Evolutionary conservation across 768 basidiomycete genomes (phyloP).

Genomic region (Boletus huronensis): DNA sequence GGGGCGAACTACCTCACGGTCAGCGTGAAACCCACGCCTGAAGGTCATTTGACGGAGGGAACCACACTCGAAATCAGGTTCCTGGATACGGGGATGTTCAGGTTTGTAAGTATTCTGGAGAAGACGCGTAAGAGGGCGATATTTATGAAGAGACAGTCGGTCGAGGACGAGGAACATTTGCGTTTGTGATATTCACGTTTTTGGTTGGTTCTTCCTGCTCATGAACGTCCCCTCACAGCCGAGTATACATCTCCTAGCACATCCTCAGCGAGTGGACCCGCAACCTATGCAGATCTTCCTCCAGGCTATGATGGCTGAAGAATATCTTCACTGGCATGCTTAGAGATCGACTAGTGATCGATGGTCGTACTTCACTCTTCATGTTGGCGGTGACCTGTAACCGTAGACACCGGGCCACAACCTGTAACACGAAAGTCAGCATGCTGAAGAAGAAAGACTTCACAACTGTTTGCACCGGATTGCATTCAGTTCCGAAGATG

Average conservation of each 20-base stretch:
- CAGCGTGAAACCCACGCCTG: conserved; percentile 61
- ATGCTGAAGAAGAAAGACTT: no score
- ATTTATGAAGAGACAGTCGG: conserved; percentile 63
- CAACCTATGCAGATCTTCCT: conserved; percentile 26
- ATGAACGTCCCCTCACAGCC: conserved; percentile 14
- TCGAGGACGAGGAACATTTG: conserved; percentile 33
- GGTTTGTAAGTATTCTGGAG: conserved; percentile 68
- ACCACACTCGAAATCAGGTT: conserved; percentile 67
- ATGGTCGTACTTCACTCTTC: background rate
- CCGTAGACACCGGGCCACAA: no score
- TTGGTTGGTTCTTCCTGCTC: background rate
- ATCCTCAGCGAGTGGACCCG: conserved; percentile 14
- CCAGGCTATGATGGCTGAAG: conserved; percentile 29
- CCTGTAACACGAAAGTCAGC: no score
- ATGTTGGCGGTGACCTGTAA: background rate
- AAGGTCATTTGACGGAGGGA: conserved; percentile 63
- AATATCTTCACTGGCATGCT: background rate
- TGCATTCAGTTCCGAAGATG: no score
- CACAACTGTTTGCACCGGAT: no score
- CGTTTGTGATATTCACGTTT: conserved; percentile 22
- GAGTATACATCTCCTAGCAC: conserved; percentile 28
- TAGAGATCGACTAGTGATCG: background rate
- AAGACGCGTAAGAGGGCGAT: conserved; percentile 74
- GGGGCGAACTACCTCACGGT: conserved; percentile 64
- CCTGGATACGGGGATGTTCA: conserved; percentile 64